Evolutionary conservation across 768 basidiomycete genomes (phyloP), one percentile per base, ranked within the genome.

Genomic region (Lentinula boryana): DNA sequence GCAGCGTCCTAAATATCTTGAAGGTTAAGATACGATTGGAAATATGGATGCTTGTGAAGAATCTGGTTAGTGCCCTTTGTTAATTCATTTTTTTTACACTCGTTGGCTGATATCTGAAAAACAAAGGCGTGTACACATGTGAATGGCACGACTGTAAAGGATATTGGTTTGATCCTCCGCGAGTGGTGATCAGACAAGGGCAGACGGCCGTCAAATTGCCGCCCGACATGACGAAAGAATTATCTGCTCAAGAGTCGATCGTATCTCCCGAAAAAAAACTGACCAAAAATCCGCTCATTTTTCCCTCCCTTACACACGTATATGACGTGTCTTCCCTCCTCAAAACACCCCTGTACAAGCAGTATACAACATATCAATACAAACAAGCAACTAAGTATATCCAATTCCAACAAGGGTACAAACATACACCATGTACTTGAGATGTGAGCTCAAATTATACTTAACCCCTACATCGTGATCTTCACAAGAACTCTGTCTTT

Each of bases 111-210:
- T 16, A 44, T 7, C 4, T 46, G 9, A 5, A n/a, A 3, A n/a
- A 16, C 16, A 5, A 16, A 46, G 44, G 92, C 8, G 88, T 95
- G 2, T 98, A 89, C 72, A 90, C 89, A 0, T 97, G 93, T 65
- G 96, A 98, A 71, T 98, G 96, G 95, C 95, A 98, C 70, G 76
- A 88, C 58, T 88, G 93, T 5, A 88, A 93, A 68, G 96, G 96
- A 0, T 88, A 83, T 67, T 98, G 96, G 96, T 85, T 98, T 66
- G 93, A 95, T 9, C 87, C 95, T 8, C 95, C 96, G 0, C 85
- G 84, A 1, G 80, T 98, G 16, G 77, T 83, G 2, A 81, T 94
- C 61, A 80, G 81, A 64, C 68, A 87, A 16, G 91, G 91, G 6
- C 68, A 74, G 56, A 74, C 81, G 27, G 70, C 74, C 9, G 78